phyloP scores from a whole-genome alignment of 176 grass and related monocot species.

The barley (Hordeum vulgare) region DNA sequence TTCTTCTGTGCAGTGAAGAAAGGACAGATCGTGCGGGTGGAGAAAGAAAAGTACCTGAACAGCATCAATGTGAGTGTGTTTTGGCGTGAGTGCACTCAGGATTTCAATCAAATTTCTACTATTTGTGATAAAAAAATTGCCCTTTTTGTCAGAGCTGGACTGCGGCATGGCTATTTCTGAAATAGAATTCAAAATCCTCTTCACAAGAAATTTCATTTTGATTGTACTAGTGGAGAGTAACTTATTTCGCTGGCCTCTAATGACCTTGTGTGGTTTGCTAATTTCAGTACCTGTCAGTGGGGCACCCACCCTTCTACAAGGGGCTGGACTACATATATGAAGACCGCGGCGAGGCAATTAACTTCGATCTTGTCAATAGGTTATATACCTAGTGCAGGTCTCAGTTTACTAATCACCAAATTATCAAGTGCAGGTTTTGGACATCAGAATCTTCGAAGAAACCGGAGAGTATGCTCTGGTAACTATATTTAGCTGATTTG shows the following conservation, averaged over 20 bases:
- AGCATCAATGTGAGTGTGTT: slow-evolving; percentile 55
- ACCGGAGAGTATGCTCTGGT: slow-evolving; percentile 88
- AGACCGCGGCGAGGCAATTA: slow-evolving; percentile 72
- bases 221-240: not conserved
- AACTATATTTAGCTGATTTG: not conserved
- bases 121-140: not conserved
- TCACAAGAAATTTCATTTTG: not conserved
- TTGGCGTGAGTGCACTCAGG: not conserved
- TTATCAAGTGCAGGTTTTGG: slow-evolving; percentile 48
- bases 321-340: slow-evolving; percentile 91
- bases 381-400: not conserved
- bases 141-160: not conserved
- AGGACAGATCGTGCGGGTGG: slow-evolving; percentile 89
- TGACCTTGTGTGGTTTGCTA: not conserved
- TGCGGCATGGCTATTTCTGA: not conserved
- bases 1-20: slow-evolving; percentile 64
- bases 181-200: not conserved
- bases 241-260: not conserved
- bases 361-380: not conserved
- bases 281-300: slow-evolving; percentile 86
- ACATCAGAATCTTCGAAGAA: slow-evolving; percentile 70
- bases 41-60: slow-evolving; percentile 87
- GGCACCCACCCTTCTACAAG: slow-evolving; percentile 74
- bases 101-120: not conserved
- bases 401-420: not conserved